Evolutionary conservation across 2,329 filamentous ascomycete species (phyloP), one percentile per base, ranked within the genome.

Genomic region (Aphanocladium album): DNA sequence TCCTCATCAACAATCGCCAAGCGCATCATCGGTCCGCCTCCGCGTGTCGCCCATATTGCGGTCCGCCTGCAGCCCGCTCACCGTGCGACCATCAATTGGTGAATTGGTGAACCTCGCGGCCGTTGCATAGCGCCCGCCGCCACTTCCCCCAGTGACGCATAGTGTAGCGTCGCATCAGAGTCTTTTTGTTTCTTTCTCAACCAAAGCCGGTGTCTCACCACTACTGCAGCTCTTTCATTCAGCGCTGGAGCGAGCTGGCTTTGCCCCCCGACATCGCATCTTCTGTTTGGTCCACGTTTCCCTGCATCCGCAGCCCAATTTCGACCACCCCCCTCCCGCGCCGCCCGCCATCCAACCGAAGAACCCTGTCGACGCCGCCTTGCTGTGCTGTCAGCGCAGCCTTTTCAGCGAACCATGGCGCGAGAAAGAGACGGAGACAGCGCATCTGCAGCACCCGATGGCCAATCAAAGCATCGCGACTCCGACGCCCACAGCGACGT

Each of bases 381-480:
- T 41, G 52, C 61, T 55, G 47, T 23, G 56, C 39, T 57, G 61
- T 61, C 57, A 55, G 51, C 60, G 52, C 53, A 41, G 55, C 63
- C 64, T 46, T 61, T 56, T 23, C 61, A 66, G 64, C 71, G 45
- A 71, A 66, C 57, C 65, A 73, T 75, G 77, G 70, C 74, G 68
- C 73, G 72, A 68, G 78, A 79, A 69, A 76, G 72, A 71, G 78
- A 82, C 67, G 70, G 69, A 67, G 77, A 80, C 72, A 79, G 77
- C 73, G 73, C 76, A 73, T 75, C 77, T 66, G 59, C 53, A 56
- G 51, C 45, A 16, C 71, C 74, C 65, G 72, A 73, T 70, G 73
- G 74, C 81, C 81, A 83, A 83, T 83, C 80, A 83, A 83, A 82
- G 74, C 71, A 72, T 62, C 71, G 70, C 66, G 71, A 74, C 63